Conservation (phyloP, 2,329 filamentous ascomycete genomes). For the Paecilomyces niveus region DNA sequence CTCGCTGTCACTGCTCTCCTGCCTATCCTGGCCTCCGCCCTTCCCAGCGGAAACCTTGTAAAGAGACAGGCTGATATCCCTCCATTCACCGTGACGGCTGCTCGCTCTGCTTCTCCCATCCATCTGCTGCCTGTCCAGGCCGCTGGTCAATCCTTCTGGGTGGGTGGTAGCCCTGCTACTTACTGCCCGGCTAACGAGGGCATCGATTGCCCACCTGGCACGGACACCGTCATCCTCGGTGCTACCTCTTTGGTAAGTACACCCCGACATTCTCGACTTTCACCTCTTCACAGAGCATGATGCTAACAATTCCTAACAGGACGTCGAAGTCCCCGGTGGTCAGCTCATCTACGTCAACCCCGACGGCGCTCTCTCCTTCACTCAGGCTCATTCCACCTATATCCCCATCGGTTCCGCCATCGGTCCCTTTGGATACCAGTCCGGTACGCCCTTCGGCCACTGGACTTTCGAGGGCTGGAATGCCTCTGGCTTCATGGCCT, state of each 20-base stretch:
- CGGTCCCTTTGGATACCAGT: constrained; percentile 42
- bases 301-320: constrained; percentile 17
- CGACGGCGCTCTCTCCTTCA: constrained; percentile 50
- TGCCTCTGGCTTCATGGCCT: constrained; percentile 38
- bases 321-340: constrained; percentile 54
- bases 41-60: not conserved
- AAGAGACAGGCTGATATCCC: not conserved
- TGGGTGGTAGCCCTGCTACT: constrained; percentile 40
- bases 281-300: constrained; percentile 12
- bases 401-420: constrained; percentile 46
- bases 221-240: constrained; percentile 39
- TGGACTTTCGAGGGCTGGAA: constrained; percentile 29
- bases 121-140: constrained; percentile 44
- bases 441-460: constrained; percentile 18
- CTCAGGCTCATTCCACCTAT: constrained; percentile 46
- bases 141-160: constrained; percentile 42
- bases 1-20: not conserved
- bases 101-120: constrained; percentile 19
- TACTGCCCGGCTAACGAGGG: constrained; percentile 42
- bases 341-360: constrained; percentile 54
- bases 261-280: constrained; percentile 5
- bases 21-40: not conserved
- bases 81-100: not conserved
- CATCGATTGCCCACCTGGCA: constrained; percentile 40
- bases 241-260: constrained; percentile 25